A percentile compares a stretch with the other conserved stretches of the same genome.
phyloP scores from a whole-genome alignment of 768 basidiomycete species.

The Polyporus arcularius region DNA sequence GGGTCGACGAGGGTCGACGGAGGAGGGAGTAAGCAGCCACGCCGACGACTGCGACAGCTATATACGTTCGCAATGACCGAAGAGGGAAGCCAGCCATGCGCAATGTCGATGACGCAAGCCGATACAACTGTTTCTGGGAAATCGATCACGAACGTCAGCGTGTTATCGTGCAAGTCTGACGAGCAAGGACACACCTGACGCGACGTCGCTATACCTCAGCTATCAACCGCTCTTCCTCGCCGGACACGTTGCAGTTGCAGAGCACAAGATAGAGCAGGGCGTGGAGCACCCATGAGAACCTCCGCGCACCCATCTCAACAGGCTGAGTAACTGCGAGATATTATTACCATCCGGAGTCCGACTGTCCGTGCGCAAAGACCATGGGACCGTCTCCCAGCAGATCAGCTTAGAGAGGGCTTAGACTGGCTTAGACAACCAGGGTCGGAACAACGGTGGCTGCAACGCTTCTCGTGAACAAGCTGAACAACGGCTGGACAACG shows the following conservation, averaged over 20 bases:
- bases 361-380: too few species aligned
- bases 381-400: too few species aligned
- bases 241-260: background rate
- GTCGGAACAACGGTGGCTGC: too few species aligned
- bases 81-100: conserved; percentile 6
- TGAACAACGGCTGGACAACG: too few species aligned
- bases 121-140: background rate
- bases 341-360: too few species aligned
- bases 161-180: background rate
- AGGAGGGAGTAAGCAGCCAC: conserved; percentile 15
- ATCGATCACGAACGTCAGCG: conserved; percentile 4
- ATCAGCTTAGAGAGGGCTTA: too few species aligned
- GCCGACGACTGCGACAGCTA: conserved; percentile 13
- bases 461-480: too few species aligned
- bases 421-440: too few species aligned
- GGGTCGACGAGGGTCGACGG: background rate
- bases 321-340: too few species aligned
- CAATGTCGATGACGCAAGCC: conserved; percentile 6
- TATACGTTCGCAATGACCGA: conserved; percentile 19
- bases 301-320: too few species aligned
- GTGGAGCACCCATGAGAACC: too few species aligned
- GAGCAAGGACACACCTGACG: background rate
- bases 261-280: background rate
- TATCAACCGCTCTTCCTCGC: background rate
- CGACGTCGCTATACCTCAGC: too few species aligned